Evolutionary conservation across 345 rosid species (phyloP).

Genomic region (Sonneratia caseolaris): DNA sequence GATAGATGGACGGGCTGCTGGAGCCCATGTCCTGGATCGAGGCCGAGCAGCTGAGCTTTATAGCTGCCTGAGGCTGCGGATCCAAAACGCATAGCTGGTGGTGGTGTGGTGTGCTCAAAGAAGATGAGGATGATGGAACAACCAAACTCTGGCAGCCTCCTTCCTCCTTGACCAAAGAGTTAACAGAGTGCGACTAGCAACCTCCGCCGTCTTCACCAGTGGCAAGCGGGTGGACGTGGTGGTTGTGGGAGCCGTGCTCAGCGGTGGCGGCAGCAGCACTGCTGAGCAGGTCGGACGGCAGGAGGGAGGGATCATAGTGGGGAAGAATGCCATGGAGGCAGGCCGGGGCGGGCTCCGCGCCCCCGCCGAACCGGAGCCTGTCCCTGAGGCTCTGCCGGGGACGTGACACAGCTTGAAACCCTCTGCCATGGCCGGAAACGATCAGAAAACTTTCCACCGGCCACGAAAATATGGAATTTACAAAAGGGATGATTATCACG

Average conservation of each 20-base stretch:
- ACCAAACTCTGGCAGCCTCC: constrained; percentile 24
- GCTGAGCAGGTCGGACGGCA: constrained; percentile 42
- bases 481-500: not conserved
- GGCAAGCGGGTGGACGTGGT: constrained; percentile 18
- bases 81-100: constrained; percentile 18
- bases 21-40: constrained; percentile 25
- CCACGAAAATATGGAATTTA: not conserved
- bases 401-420: constrained; percentile 75
- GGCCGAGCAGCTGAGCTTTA: constrained; percentile 27
- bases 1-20: constrained; percentile 35
- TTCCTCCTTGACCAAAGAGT: constrained; percentile 32
- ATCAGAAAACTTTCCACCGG: constrained; percentile 2
- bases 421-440: constrained; percentile 50
- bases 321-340: constrained; percentile 26
- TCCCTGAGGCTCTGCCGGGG: constrained; percentile 88
- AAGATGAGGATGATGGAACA: too few species aligned
- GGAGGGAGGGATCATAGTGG: constrained; percentile 38
- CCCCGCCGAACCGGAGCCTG: constrained; percentile 53
- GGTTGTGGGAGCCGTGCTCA: constrained; percentile 17
- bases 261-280: constrained; percentile 12
- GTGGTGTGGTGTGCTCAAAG: constrained; percentile 4
- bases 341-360: constrained; percentile 4
- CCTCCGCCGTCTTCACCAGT: not conserved
- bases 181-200: constrained; percentile 11
- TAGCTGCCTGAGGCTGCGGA: constrained; percentile 32